Percentiles rank a stretch among this genome's conserved stretches.
Conservation (phyloP, 768 basidiomycete species). For the Collybiopsis confluens region DNA sequence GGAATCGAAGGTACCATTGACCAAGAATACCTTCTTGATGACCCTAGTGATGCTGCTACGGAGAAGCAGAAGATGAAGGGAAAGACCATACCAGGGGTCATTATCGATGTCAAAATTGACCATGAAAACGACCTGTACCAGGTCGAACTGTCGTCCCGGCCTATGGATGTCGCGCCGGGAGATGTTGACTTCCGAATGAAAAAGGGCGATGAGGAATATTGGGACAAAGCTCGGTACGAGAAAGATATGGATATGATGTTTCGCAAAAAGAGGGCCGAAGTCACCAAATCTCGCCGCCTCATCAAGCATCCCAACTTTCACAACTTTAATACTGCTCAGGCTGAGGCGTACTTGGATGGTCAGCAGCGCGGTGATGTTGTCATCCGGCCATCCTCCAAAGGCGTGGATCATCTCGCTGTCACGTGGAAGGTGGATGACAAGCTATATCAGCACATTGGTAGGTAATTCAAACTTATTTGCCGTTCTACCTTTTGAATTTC, state of each 20-base stretch:
- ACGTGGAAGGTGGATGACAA: slow-evolving; percentile 99
- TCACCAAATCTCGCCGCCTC: slow-evolving; percentile 73
- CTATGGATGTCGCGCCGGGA: slow-evolving; percentile 53
- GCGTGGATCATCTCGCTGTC: slow-evolving; percentile 87
- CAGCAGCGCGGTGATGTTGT: slow-evolving; percentile 95
- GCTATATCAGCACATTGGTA: slow-evolving; percentile 94
- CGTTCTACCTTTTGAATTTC: background rate
- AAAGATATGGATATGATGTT: slow-evolving; percentile 69
- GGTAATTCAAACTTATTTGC: slow-evolving; percentile 19
- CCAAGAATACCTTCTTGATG: slow-evolving; percentile 52
- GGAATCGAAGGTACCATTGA: slow-evolving; percentile 84
- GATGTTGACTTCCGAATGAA: slow-evolving; percentile 61
- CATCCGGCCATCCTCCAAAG: slow-evolving; percentile 94
- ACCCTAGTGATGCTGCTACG: slow-evolving; percentile 27
- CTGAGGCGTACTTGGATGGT: slow-evolving; percentile 83
- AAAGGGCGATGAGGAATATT: slow-evolving; percentile 47
- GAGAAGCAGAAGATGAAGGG: slow-evolving; percentile 64
- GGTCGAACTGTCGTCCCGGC: slow-evolving; percentile 73
- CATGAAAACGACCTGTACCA: slow-evolving; percentile 57
- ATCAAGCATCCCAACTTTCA: slow-evolving; percentile 99
- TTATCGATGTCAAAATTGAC: slow-evolving; percentile 67
- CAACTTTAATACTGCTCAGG: slow-evolving; percentile 86
- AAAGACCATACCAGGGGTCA: slow-evolving; percentile 74
- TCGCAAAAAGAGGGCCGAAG: slow-evolving; percentile 83
- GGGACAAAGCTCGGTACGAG: slow-evolving; percentile 61